Conservation (phyloP, 2,329 filamentous ascomycete genomes). For the Scytalidium lignicola region DNA sequence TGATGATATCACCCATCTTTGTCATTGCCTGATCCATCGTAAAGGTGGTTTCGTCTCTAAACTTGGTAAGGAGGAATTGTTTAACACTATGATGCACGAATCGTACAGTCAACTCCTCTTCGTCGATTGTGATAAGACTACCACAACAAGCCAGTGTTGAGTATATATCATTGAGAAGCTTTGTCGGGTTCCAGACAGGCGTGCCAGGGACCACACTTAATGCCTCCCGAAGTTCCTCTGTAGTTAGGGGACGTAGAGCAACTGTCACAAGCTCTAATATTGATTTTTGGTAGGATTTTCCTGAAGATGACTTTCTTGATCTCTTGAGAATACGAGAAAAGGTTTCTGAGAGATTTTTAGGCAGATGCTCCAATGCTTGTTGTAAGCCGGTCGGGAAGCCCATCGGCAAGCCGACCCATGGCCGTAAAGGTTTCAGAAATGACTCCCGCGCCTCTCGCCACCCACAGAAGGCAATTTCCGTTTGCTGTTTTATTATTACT, state of each 20-base stretch:
- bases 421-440: no score
- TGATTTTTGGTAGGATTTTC: conserved; percentile 17
- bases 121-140: conserved; percentile 30
- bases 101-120: conserved; percentile 27
- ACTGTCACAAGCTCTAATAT: conserved; percentile 29
- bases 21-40: conserved; percentile 11
- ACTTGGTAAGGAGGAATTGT: conserved; percentile 26
- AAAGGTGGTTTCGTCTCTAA: conserved; percentile 8
- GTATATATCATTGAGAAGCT: conserved; percentile 22
- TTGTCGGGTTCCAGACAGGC: conserved; percentile 17
- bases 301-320: conserved; percentile 7
- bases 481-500: no score
- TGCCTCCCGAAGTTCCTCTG: conserved; percentile 33
- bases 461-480: no score
- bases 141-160: conserved; percentile 27
- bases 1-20: conserved; percentile 19
- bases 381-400: no score
- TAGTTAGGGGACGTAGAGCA: conserved; percentile 26
- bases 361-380: conserved; percentile 28
- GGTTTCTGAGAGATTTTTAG: conserved; percentile 25
- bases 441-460: no score
- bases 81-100: conserved; percentile 32
- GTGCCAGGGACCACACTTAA: conserved; percentile 32
- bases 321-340: conserved; percentile 28
- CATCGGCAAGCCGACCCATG: no score